These are phyloP conservation scores for Backusella psychrophila DNA, from an alignment of 192 early-diverging fungal genomes.

Conservation along the genomic window DNA sequence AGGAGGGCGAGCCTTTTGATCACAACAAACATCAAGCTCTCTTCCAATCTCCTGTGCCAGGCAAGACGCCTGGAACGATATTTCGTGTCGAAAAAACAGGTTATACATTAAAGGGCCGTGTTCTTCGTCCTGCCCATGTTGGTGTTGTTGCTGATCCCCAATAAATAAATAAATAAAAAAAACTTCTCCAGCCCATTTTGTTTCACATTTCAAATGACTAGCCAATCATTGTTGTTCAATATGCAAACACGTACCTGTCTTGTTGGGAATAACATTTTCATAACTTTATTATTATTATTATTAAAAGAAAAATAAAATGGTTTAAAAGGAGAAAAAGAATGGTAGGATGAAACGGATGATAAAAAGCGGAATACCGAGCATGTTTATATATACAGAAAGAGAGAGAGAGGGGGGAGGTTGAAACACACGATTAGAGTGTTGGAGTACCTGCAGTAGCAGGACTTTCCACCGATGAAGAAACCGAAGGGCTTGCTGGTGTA, in stretches of 20 bases:
- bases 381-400: neutral
- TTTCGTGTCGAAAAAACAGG: conserved; percentile 90
- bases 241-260: neutral
- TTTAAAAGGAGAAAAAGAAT: neutral
- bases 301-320: neutral
- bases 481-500: neutral
- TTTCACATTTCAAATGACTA: neutral
- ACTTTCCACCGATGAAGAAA: neutral
- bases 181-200: neutral
- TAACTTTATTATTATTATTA: neutral
- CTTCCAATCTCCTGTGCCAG: conserved; percentile 87
- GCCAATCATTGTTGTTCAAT: neutral
- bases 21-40: conserved; percentile 92
- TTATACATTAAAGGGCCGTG: conserved; percentile 86
- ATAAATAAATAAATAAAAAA: neutral
- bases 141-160: conserved; percentile 75
- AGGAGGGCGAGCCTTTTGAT: conserved; percentile 85
- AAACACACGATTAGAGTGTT: neutral
- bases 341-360: neutral
- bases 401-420: neutral
- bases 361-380: neutral
- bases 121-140: conserved; percentile 94
- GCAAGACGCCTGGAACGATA: conserved; percentile 85
- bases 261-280: neutral
- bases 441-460: neutral